These are phyloP conservation scores for Podaxis rugospora DNA, from an alignment of 768 basidiomycete genomes.

Conservation along the genomic window DNA sequence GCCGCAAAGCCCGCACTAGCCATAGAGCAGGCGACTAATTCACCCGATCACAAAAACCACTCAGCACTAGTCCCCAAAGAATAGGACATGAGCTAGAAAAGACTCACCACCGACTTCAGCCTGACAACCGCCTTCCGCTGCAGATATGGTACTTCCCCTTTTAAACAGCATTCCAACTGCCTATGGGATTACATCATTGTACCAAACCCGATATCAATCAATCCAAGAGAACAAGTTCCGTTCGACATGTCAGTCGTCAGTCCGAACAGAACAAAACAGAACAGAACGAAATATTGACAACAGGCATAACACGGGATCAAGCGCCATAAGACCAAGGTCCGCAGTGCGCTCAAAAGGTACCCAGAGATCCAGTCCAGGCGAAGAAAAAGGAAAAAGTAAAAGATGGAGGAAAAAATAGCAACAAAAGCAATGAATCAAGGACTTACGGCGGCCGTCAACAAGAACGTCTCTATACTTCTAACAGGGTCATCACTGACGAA, in stretches of 20 bases:
- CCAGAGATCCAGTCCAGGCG: neutral
- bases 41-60: neutral
- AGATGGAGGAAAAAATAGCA: neutral
- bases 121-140: conserved; percentile 93
- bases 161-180: conserved; percentile 96
- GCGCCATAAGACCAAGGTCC: neutral
- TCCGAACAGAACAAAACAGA: too few relatives aligned
- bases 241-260: neutral
- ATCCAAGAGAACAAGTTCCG: neutral
- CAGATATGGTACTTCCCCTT: conserved; percentile 93
- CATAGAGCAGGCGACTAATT: conserved; percentile 88
- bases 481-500: conserved; percentile 91
- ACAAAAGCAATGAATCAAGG: neutral
- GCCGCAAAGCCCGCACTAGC: conserved; percentile 92
- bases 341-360: neutral
- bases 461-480: conserved; percentile 82
- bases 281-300: too few relatives aligned
- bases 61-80: neutral
- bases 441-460: conserved; percentile 82
- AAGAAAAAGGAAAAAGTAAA: neutral
- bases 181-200: conserved; percentile 26
- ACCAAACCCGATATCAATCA: neutral
- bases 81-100: conserved; percentile 11
- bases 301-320: too few relatives aligned
- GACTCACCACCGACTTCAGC: conserved; percentile 84